Percentiles rank a stretch among this genome's conserved stretches.
These are phyloP conservation scores for Globisporangium middletonii DNA, from an alignment of 352 stramenopile species.

Conservation along the genomic window DNA sequence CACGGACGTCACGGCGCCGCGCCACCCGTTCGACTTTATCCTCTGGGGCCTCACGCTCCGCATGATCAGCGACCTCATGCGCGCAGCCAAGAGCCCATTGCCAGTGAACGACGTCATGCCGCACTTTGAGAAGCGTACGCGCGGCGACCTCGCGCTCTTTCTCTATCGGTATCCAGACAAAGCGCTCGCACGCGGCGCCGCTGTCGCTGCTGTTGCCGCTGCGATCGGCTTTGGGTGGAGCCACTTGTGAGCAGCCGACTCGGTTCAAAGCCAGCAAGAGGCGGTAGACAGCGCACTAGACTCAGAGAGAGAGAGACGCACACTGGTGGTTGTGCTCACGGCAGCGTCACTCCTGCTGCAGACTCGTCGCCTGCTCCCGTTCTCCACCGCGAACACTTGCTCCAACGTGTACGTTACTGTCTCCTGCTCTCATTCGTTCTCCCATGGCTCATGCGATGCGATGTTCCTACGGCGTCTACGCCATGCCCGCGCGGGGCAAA, in stretches of 20 bases:
- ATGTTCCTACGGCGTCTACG: not conserved
- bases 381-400: too few species aligned
- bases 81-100: constrained; percentile 28
- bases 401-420: not conserved
- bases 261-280: too few species aligned
- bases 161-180: constrained; percentile 45
- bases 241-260: constrained; percentile 18
- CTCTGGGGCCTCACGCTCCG: constrained; percentile 81
- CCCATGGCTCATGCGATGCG: not conserved
- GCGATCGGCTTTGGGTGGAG: constrained; percentile 33
- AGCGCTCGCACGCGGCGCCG: constrained; percentile 35
- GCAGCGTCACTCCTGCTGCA: too few species aligned
- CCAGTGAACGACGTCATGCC: constrained; percentile 45
- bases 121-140: constrained; percentile 45
- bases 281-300: too few species aligned
- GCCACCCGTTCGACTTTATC: constrained; percentile 65
- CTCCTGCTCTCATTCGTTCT: not conserved
- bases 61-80: constrained; percentile 54
- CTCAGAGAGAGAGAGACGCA: too few species aligned
- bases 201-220: constrained; percentile 33
- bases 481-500: constrained; percentile 3
- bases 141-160: constrained; percentile 50
- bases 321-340: too few species aligned
- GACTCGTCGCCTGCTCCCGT: too few species aligned
- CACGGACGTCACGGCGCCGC: constrained; percentile 27